These are phyloP conservation scores for Boletellus deceptivus DNA, from an alignment of 1,284 basidiomycete species.

Conservation along the genomic window DNA sequence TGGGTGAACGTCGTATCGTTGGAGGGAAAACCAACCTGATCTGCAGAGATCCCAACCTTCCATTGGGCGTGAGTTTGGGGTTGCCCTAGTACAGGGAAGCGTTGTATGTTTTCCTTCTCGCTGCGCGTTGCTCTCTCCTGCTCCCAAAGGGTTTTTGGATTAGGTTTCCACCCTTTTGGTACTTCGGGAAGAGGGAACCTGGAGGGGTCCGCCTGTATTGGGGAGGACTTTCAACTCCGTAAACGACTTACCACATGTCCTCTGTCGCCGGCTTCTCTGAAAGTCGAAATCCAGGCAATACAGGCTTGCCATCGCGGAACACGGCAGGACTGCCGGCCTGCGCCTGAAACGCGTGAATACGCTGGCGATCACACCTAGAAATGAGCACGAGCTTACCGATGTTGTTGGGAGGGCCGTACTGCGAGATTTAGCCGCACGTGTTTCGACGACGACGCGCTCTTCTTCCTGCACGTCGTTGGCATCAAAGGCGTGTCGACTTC, in stretches of 20 bases:
- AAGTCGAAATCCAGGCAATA: constrained; percentile 75
- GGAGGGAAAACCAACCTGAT: constrained; percentile 51
- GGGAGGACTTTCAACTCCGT: constrained; percentile 4
- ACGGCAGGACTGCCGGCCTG: constrained; percentile 32
- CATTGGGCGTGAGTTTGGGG: constrained; percentile 45
- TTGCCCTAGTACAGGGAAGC: constrained; percentile 23
- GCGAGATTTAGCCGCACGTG: constrained; percentile 14
- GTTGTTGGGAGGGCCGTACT: not conserved
- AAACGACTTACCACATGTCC: constrained; percentile 63
- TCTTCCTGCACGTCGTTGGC: constrained; percentile 60
- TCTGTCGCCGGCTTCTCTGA: constrained; percentile 67
- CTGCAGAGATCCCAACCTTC: constrained; percentile 61
- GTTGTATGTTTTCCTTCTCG: constrained; percentile 32
- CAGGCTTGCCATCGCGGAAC: constrained; percentile 74
- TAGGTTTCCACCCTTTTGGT: constrained; percentile 81
- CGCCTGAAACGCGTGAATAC: constrained; percentile 38
- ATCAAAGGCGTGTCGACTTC: constrained; percentile 70
- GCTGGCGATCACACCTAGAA: not conserved
- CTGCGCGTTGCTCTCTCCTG: constrained; percentile 51
- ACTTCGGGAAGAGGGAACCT: constrained; percentile 83
- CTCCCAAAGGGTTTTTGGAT: constrained; percentile 80
- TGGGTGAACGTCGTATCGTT: not conserved
- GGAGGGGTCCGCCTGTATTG: constrained; percentile 10
- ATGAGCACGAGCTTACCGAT: constrained; percentile 16
- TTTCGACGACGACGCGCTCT: constrained; percentile 44